Conservation (phyloP, 1,139 yeast species). For the Hanseniaspora uvarum region DNA sequence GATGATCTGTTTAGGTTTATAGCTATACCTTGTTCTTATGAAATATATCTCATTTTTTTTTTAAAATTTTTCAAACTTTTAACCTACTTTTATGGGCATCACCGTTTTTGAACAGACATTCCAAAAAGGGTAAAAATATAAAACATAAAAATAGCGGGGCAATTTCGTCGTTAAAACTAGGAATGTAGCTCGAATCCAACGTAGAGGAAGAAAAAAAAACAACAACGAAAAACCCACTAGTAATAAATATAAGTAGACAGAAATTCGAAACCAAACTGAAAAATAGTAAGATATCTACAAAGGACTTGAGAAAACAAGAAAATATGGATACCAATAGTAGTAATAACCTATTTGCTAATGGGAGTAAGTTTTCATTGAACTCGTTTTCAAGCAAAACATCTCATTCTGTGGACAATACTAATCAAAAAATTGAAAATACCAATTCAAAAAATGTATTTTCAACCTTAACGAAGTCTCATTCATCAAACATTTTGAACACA, state of each 20-base stretch:
- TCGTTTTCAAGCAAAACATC: not conserved
- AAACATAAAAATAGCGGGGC: not conserved
- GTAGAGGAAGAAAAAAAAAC: not conserved
- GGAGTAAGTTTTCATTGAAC: not conserved
- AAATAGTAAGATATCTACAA: not conserved
- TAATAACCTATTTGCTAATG: not conserved
- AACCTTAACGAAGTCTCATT: conserved; percentile 7
- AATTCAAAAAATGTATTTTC: conserved; percentile 2
- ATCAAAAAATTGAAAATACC: not conserved
- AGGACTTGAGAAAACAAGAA: not conserved
- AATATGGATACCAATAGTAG: not conserved
- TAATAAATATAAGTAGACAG: not conserved
- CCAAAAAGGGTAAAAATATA: not conserved
- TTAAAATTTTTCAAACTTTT: not conserved
- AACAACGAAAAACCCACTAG: not conserved
- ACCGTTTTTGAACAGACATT: not conserved
- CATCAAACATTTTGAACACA: not conserved
- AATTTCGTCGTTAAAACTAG: not conserved
- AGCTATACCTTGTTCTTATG: not conserved
- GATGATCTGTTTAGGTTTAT: not conserved
- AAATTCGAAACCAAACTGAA: not conserved
- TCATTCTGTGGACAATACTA: not conserved
- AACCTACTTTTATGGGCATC: not conserved
- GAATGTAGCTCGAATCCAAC: not conserved
- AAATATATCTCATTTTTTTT: not conserved